Base-by-base conservation (phyloP, 345 rosid species). In the Acer campestre region DNA sequence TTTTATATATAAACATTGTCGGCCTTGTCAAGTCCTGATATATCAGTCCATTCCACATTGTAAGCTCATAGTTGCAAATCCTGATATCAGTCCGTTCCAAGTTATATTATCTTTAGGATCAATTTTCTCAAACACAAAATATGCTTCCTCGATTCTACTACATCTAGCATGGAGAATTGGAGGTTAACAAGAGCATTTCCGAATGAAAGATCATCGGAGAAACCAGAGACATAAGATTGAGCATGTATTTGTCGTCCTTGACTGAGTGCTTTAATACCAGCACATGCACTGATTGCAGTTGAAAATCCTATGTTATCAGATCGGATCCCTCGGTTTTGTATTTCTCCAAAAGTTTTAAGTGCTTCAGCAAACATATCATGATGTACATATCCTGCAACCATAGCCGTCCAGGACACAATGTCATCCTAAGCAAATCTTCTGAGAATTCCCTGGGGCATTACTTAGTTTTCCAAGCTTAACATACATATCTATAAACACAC, bases 401-500 rank as follows among this genome's bases (percentile, higher is more conserved):
- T 87, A 42, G 98, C 90, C 7, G 98, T 95, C 98, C 98, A 93
- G 69, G 97, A 85, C 63, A 93, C 97, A 66, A 91, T 84, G 87
- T 95, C 98, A 75, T 86, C 90, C 74, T 86, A 87, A 3, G 82
- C 64, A 69, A 90, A 85, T 81, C 89, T 86, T 73, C 86, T 78
- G 20, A 95, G 94, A 61, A 95, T 89, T 75, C 82, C 88, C 11
- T 18, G 42, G 42, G 42, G 98, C 97, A 74, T 79, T 84, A 77
- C 85, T 89, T 71, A 91, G 85, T 79, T 89, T 79, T 53, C 98
- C 98, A 80, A 79, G 79, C 86, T 93, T 95, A n/a, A 97, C 88
- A 75, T 95, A 95, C 98, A 95, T 91, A 85, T 93, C 98, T 75
- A 95, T 88, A 56, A 95, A 94, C 83, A 93, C 91, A 29, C 97